Base-by-base conservation (phyloP, 169 alveolate species). In the Plasmodium malariae region DNA sequence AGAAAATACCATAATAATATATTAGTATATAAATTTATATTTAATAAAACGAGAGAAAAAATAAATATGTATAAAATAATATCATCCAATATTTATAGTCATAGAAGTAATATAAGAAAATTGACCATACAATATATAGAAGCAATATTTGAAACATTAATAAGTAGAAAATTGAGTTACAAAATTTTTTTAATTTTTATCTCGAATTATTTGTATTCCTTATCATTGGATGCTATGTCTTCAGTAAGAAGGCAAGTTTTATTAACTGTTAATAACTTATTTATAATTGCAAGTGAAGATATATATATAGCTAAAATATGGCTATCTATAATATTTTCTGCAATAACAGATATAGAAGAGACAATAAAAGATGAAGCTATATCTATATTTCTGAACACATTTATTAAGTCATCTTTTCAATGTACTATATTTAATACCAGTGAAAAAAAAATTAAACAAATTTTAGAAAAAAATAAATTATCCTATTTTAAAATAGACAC, bases 11-110 rank as follows among this genome's bases (percentile, higher is more conserved):
- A 78, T 63, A 48, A 55, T 62, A 78, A 78, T 78, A 26, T 34
- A n/a, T 32, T 78, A 11, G 40, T 78, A 5, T 45, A 65, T 21
- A 78, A 78, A 24, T 78, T 78, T 63, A 78, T 78, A 78, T 78
- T 62, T 63, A 78, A 78, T 37, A 78, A 78, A 55, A 78, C 68
- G n/a, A 78, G 63, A 45, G 89, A 78, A 54, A 78, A 78, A 32
- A 78, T 78, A 62, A 78, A 78, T 40, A 78, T 78, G 89, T 55
- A 78, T 36, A 78, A 63, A 78, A 78, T 78, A 3, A 78, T 78
- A 45, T 78, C 89, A 21, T 51, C 49, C 28, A 78, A 78, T 30
- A 63, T 78, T 11, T 63, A 43, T 48, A 78, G 78, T 48, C 55
- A 78, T 48, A 62, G 74, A 45, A 78, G 76, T 78, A 78, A 78